Evolutionary conservation across 768 basidiomycete genomes (phyloP).

Genomic region (Agaricus sinodeliciosus): DNA sequence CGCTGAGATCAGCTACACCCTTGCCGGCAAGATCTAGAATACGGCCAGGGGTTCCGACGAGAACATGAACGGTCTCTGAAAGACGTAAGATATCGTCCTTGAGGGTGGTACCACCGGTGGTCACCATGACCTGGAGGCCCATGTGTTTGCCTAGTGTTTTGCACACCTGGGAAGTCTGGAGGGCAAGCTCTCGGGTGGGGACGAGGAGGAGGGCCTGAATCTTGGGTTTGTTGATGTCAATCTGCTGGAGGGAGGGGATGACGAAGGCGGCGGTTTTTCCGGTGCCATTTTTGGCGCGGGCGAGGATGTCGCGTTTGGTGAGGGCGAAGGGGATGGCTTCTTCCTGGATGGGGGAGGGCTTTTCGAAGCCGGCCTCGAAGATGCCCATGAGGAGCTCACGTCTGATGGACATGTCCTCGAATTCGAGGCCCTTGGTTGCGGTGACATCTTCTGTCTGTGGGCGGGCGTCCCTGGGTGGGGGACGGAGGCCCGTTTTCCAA

Average conservation of each 20-base stretch:
- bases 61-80: constrained; percentile 85
- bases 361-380: constrained; percentile 97
- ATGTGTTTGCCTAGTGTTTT: constrained; percentile 96
- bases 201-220: constrained; percentile 97
- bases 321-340: constrained; percentile 96
- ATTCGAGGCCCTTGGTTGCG: constrained; percentile 88
- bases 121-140: constrained; percentile 96
- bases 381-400: constrained; percentile 99
- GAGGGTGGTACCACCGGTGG: constrained; percentile 95
- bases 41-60: constrained; percentile 95
- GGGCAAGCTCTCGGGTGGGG: constrained; percentile 95
- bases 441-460: constrained; percentile 98
- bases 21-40: constrained; percentile 94
- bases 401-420: constrained; percentile 89
- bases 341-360: constrained; percentile 97
- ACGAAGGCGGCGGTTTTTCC: constrained; percentile 99
- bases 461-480: constrained; percentile 85
- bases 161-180: constrained; percentile 98
- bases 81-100: constrained; percentile 97
- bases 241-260: constrained; percentile 91
- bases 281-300: constrained; percentile 94
- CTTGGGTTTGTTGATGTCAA: constrained; percentile 77
- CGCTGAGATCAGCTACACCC: constrained; percentile 86
- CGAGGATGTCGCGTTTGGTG: constrained; percentile 88
- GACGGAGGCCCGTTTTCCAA: constrained; percentile 77